Conservation (phyloP, 192 early-diverging fungal species). For the Umbelopsis vinacea region DNA sequence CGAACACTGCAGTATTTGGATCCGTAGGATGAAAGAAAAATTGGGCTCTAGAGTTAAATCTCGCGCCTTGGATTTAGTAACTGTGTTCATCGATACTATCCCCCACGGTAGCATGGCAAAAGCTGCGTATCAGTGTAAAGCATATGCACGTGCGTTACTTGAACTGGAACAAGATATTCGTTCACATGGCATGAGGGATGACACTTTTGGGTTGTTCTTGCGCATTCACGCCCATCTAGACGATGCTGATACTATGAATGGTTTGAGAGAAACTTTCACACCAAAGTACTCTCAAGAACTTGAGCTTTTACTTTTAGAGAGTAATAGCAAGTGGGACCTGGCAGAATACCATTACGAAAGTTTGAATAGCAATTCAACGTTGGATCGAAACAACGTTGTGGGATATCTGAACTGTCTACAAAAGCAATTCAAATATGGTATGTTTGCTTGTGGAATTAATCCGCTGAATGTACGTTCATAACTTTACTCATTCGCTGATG, state of each 20-base stretch:
- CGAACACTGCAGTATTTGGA: conserved; percentile 48
- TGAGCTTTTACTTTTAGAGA: conserved; percentile 67
- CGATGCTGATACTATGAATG: conserved; percentile 74
- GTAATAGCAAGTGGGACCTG: conserved; percentile 63
- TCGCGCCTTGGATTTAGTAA: conserved; percentile 32
- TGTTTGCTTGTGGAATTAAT: background rate
- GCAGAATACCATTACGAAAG: conserved; percentile 72
- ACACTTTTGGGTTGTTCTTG: conserved; percentile 55
- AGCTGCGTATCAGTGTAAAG: conserved; percentile 61
- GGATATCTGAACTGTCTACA: conserved; percentile 73
- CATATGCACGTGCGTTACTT: conserved; percentile 69
- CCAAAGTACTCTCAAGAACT: conserved; percentile 59
- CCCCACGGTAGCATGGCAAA: conserved; percentile 65
- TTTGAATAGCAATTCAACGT: conserved; percentile 48
- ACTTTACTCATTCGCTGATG: background rate
- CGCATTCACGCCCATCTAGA: conserved; percentile 68
- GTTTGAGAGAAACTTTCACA: conserved; percentile 56
- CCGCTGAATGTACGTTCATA: background rate
- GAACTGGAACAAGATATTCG: conserved; percentile 74
- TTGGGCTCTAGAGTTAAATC: conserved; percentile 4
- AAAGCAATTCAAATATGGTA: conserved; percentile 73
- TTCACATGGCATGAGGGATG: conserved; percentile 27
- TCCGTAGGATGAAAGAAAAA: conserved; percentile 41
- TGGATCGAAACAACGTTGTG: conserved; percentile 49
- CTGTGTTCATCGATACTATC: conserved; percentile 58